phyloP scores from a whole-genome alignment of 2,329 filamentous ascomycete species.

The Cladophialophora chaetospira region DNA sequence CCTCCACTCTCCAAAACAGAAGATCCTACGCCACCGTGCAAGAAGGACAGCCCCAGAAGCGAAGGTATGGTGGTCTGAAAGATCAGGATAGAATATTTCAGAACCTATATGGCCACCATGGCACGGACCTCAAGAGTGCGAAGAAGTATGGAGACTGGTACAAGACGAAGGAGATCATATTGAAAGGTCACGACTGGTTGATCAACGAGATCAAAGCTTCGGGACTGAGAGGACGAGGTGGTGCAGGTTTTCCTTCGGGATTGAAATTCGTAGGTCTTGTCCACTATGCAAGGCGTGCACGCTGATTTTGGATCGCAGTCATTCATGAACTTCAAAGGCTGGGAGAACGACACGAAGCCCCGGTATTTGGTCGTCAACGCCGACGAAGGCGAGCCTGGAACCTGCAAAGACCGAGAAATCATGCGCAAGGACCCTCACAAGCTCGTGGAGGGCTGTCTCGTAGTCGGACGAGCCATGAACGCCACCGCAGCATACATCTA shows the following conservation, averaged over 20 bases:
- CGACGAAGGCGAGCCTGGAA: conserved; percentile 97
- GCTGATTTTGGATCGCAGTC: conserved; percentile 59
- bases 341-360: conserved; percentile 96
- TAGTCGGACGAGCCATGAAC: conserved; percentile 98
- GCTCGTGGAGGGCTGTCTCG: conserved; percentile 93
- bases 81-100: conserved; percentile 99
- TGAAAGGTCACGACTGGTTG: conserved; percentile 98
- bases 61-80: conserved; percentile 79
- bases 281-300: conserved; percentile 26
- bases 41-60: conserved; percentile 67
- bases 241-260: conserved; percentile 95
- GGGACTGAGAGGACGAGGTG: conserved; percentile 90
- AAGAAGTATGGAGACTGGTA: conserved; percentile 99
- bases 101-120: conserved; percentile 94
- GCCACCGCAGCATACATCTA: conserved; percentile 98
- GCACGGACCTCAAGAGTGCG: conserved; percentile 85
- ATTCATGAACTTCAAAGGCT: conserved; percentile 99
- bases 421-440: conserved; percentile 99
- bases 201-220: conserved; percentile 97
- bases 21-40: conserved; percentile 81
- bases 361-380: conserved; percentile 97
- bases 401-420: conserved; percentile 99
- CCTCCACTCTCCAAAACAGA: conserved; percentile 47
- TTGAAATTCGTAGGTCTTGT: conserved; percentile 86
- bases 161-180: conserved; percentile 97